Percentiles rank a stretch among this genome's conserved stretches.
phyloP scores from a whole-genome alignment of 176 grass and related monocot species.

The Alopecurus myosuroides region DNA sequence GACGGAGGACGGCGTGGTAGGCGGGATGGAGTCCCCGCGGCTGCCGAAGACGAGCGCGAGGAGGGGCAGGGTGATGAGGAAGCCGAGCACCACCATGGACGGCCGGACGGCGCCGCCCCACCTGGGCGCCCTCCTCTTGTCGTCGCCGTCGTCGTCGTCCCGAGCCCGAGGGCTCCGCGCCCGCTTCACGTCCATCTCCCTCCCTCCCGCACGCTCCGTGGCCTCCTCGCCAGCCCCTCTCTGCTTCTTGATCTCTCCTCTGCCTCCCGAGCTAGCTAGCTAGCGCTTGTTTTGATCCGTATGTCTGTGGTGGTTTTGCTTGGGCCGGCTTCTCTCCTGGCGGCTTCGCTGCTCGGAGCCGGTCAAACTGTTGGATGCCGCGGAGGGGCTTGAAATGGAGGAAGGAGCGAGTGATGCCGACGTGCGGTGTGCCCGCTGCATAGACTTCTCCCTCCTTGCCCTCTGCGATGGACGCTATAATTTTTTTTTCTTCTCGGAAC shows the following conservation, averaged over 20 bases:
- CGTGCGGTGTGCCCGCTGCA: constrained; percentile 21
- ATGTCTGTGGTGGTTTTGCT: constrained; percentile 6
- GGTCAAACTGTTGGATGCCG: constrained; percentile 33
- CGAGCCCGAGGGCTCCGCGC: constrained; percentile 56
- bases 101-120: constrained; percentile 55
- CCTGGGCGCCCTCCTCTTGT: constrained; percentile 34
- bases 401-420: constrained; percentile 18
- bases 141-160: constrained; percentile 20
- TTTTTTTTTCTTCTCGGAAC: too few relatives aligned
- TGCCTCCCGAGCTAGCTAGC: neutral
- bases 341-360: neutral
- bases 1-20: neutral
- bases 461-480: neutral
- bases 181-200: constrained; percentile 64
- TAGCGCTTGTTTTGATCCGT: constrained; percentile 9
- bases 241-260: neutral
- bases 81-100: constrained; percentile 55
- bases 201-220: neutral
- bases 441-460: neutral
- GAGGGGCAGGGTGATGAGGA: constrained; percentile 54
- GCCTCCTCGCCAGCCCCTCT: neutral
- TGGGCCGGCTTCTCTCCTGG: constrained; percentile 25
- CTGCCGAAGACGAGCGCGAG: constrained; percentile 49
- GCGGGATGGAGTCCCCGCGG: constrained; percentile 4
- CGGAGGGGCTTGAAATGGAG: constrained; percentile 21